Evolutionary conservation across 768 basidiomycete genomes (phyloP).

Genomic region (Rhizopogon sp.): DNA sequence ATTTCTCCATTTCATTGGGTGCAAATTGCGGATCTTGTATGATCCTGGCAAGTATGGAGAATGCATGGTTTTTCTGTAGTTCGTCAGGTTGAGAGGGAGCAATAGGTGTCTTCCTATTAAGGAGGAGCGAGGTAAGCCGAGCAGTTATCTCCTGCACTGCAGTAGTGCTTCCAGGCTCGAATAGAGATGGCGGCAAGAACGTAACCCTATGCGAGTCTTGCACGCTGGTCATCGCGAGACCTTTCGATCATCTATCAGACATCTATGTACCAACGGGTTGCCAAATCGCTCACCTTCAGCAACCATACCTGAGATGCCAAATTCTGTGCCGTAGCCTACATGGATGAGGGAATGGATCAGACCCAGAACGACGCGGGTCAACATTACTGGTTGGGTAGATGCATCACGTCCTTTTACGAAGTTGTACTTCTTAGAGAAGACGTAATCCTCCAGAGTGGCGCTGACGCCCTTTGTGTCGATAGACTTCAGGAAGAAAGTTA

Average conservation of each 20-base stretch:
- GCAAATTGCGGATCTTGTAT: slow-evolving; percentile 37
- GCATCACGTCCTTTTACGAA: slow-evolving; percentile 9
- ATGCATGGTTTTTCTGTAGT: slow-evolving; percentile 33
- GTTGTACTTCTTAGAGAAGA: slow-evolving; percentile 25
- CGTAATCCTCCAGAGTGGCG: slow-evolving; percentile 18
- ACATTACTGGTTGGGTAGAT: slow-evolving; percentile 41
- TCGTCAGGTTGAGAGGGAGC: slow-evolving; percentile 31
- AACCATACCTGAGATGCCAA: slow-evolving; percentile 54
- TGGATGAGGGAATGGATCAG: slow-evolving; percentile 63
- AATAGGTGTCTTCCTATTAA: slow-evolving; percentile 2
- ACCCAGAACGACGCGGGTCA: slow-evolving; percentile 42
- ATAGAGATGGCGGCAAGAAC: slow-evolving; percentile 12
- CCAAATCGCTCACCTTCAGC: slow-evolving; percentile 45
- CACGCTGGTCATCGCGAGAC: slow-evolving; percentile 19
- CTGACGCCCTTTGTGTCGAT: slow-evolving; percentile 13
- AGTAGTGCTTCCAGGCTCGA: neutral
- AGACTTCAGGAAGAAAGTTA: slow-evolving; percentile 18
- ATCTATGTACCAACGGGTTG: neutral
- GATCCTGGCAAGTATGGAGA: slow-evolving; percentile 49
- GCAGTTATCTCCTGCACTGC: neutral
- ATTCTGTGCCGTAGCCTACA: slow-evolving; percentile 56
- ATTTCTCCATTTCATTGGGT: slow-evolving; percentile 6
- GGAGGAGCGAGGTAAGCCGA: slow-evolving; percentile 3
- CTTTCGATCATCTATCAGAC: slow-evolving; percentile 2
- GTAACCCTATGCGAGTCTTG: slow-evolving; percentile 34